Conservation (phyloP, 306 rosid genomes). For the Acacia confusa region DNA sequence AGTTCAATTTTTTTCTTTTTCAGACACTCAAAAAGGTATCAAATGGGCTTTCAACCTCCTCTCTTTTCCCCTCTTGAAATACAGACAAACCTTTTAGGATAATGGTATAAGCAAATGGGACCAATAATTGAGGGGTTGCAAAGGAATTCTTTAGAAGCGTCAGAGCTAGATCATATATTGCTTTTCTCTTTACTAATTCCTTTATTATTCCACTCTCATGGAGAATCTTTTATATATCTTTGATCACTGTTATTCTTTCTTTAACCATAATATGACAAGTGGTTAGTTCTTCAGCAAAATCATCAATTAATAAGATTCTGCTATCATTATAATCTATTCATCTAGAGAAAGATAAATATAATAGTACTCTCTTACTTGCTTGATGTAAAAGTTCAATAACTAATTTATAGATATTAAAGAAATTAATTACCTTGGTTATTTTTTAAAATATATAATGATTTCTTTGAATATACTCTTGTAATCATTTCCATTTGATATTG, state of each 20-base stretch:
- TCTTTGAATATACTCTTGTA: too few species aligned
- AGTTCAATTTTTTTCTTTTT: neutral
- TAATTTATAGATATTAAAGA: too few species aligned
- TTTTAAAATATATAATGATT: too few species aligned
- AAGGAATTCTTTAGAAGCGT: neutral
- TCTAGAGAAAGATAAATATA: neutral
- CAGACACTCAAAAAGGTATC: neutral
- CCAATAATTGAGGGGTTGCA: slow-evolving; percentile 8
- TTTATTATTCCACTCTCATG: neutral
- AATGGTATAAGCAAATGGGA: neutral
- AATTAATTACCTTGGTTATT: too few species aligned
- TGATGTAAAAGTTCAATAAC: too few species aligned
- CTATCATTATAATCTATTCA: neutral
- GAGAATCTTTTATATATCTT: neutral
- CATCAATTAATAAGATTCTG: neutral
- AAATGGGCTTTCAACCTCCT: neutral
- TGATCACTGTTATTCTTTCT: neutral
- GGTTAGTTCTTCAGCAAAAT: neutral
- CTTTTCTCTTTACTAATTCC: neutral
- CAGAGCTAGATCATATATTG: neutral
- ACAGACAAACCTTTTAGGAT: neutral
- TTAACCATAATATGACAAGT: neutral
- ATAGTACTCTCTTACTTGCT: too few species aligned
- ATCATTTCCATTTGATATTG: too few species aligned
- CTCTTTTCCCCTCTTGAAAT: neutral